Conservation (phyloP, 345 rosid species). For the Boechera stricta region DNA sequence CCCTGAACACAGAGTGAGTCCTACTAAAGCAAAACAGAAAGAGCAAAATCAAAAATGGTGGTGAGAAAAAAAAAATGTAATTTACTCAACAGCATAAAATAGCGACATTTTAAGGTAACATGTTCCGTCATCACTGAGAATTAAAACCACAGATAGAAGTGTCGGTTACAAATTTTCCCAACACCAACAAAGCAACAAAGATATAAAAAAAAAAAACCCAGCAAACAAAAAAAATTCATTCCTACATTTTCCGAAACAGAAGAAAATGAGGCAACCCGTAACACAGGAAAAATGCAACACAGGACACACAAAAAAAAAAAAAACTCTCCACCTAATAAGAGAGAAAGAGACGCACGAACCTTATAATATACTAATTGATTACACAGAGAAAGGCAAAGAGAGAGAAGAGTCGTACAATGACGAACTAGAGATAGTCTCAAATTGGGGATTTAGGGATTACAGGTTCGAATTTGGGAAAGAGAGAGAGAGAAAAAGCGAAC, state of each 20-base stretch:
- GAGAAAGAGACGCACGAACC: slow-evolving; percentile 28
- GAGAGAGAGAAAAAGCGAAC: not conserved
- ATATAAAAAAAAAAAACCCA: not conserved
- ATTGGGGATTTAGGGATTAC: slow-evolving; percentile 48
- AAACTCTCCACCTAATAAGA: slow-evolving; percentile 13
- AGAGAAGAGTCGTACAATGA: slow-evolving; percentile 34
- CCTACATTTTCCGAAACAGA: slow-evolving; percentile 36
- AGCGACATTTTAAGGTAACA: not conserved
- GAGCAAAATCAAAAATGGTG: not conserved
- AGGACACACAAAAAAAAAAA: not conserved
- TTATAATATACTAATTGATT: not conserved
- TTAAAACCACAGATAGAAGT: not conserved
- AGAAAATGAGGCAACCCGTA: slow-evolving; percentile 5
- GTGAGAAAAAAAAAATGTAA: not conserved
- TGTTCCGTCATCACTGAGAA: not conserved
- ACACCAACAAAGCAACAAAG: not conserved
- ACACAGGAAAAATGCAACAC: not conserved
- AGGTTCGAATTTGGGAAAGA: slow-evolving; percentile 19
- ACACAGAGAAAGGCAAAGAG: slow-evolving; percentile 12
- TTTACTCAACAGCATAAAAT: slow-evolving; percentile 13
- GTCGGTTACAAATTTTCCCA: slow-evolving; percentile 26
- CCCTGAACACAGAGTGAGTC: too few relatives aligned
- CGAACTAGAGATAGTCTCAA: slow-evolving; percentile 22
- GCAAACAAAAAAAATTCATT: not conserved
- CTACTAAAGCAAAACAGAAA: not conserved